Conservation (phyloP, 495 filamentous ascomycete species). For the Daldinia childiae region DNA sequence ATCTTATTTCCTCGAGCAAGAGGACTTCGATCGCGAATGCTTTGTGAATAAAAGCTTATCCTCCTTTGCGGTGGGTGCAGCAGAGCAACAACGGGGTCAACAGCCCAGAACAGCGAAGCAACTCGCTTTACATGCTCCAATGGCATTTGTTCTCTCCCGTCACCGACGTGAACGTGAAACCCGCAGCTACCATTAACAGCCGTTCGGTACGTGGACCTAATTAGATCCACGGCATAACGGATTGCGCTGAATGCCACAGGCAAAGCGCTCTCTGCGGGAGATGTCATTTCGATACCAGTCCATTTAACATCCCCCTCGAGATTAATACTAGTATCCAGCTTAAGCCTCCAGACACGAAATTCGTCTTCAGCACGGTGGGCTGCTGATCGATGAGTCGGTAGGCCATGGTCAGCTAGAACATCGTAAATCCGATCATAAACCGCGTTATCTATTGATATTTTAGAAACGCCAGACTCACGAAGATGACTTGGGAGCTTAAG, state of each 20-base stretch:
- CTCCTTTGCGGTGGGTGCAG: conserved; percentile 41
- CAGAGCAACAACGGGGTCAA: conserved; percentile 44
- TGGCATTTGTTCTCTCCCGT: conserved; percentile 33
- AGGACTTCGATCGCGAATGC: conserved; percentile 20
- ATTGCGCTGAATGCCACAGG: conserved; percentile 9
- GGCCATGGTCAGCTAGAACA: conserved; percentile 4
- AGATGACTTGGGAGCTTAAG: background rate
- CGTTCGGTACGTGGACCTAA: conserved; percentile 35
- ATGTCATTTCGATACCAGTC: conserved; percentile 15
- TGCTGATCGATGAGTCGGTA: background rate
- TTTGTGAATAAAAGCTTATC: background rate
- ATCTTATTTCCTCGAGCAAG: background rate
- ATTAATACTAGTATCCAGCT: background rate
- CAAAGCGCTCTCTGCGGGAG: conserved; percentile 17
- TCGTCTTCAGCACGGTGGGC: background rate
- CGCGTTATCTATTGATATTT: background rate
- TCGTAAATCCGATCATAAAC: background rate
- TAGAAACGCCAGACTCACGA: background rate
- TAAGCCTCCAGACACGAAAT: background rate
- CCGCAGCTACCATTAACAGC: conserved; percentile 41
- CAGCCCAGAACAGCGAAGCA: conserved; percentile 44
- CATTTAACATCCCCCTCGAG: background rate
- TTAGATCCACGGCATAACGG: conserved; percentile 6
- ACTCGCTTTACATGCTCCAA: conserved; percentile 45
- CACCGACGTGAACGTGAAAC: conserved; percentile 52